Evolutionary conservation across 257 asterid genomes (phyloP), one percentile per base, ranked within the genome.

Genomic region (Nyctanthes arbortristis): DNA sequence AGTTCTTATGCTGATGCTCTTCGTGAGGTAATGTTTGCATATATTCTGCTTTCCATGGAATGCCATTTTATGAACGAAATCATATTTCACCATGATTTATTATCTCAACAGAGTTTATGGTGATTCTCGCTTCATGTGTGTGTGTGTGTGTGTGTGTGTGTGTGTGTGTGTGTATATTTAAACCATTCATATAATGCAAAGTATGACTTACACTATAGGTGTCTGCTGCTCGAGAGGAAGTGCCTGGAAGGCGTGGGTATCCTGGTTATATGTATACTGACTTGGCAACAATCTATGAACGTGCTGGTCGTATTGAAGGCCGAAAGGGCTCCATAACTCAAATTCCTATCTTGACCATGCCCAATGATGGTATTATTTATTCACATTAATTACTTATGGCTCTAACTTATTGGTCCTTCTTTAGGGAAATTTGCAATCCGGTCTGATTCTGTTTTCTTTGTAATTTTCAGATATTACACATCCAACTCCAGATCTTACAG

Each of bases 401-500:
- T n/a, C n/a, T n/a, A 54, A 39, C 65, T 63, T 27, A 10, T 58
- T 25, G 3, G 20, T 35, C 34, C n/a, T 60, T 52, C 62, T 58
- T 27, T 27, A 35, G 29, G 45, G 31, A 49, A 55, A 59, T 67
- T 63, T 35, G 18, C 55, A 20, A 20, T 58, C 65, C 66, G 40
- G 37, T 29, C 68, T 69, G 39, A 67, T 56, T 24, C 60, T 68
- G 5, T 61, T 20, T 61, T 66, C 32, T 52, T 68, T 68, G 71
- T 60, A 63, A 68, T 80, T 82, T 78, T 20, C 95, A 94, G 99
- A 94, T 82, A 94, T 94, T 61, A 94, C 99, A 20, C 99, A 94
- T 85, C 99, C 99, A 63, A 94, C 99, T 65, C 99, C 99, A 60
- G 99, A 94, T 94, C 96, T 94, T 73, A 91, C 99, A 2, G 99